These are phyloP conservation scores for Blastocystis sp. DNA, from an alignment of 352 stramenopile species.

Conservation along the genomic window DNA sequence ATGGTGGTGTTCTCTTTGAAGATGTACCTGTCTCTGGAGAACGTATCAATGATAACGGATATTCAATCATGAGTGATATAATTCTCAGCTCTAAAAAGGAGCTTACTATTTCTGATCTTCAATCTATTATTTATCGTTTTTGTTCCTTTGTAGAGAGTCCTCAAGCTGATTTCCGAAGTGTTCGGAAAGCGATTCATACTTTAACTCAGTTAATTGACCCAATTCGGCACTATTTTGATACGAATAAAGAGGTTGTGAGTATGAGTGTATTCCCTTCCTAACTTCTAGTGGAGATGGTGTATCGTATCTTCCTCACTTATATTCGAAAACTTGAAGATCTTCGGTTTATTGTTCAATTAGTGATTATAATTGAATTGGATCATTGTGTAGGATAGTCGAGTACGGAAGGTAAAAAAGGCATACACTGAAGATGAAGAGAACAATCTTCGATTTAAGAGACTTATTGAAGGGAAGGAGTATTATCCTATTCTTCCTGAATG, in stretches of 20 bases:
- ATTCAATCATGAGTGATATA: background rate
- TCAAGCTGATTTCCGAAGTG: background rate
- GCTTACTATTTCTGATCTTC: background rate
- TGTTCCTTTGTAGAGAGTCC: slow-evolving; percentile 10
- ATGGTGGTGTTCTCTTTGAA: slow-evolving; percentile 33
- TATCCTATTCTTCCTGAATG: background rate
- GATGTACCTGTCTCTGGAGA: background rate
- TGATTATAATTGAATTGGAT: background rate
- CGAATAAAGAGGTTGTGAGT: background rate
- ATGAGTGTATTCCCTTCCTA: background rate
- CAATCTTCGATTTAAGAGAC: background rate
- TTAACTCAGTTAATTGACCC: background rate
- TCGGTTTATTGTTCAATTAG: background rate
- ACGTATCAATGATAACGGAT: background rate
- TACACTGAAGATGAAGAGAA: background rate
- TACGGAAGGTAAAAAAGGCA: slow-evolving; percentile 13
- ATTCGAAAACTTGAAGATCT: slow-evolving; percentile 37
- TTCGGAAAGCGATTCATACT: background rate
- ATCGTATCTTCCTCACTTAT: slow-evolving; percentile 4
- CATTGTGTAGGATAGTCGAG: background rate
- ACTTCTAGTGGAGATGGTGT: background rate
- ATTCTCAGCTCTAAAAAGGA: background rate
- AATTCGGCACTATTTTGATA: background rate
- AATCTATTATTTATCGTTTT: slow-evolving; percentile 8
- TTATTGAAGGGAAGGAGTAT: background rate